A percentile compares a stretch with the other conserved stretches of the same genome.
Conservation (phyloP, 306 rosid genomes). For the Luffa acutangula region DNA sequence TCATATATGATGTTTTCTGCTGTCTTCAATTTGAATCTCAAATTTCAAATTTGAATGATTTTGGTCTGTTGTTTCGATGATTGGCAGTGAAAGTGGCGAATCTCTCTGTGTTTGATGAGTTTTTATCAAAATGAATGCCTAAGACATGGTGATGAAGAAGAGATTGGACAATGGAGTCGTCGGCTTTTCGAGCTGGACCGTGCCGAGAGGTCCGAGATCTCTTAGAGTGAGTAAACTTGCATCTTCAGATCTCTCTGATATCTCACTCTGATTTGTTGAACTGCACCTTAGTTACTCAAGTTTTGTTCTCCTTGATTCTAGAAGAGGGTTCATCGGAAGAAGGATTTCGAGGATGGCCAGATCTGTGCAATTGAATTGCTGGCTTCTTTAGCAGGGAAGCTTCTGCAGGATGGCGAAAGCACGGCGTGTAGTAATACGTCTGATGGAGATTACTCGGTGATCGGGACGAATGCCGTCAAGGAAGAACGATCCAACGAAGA, state of each 20-base stretch:
- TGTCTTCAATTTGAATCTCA: neutral
- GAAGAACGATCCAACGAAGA: constrained; percentile 26
- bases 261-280: constrained; percentile 10
- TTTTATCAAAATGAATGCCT: constrained; percentile 33
- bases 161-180: constrained; percentile 43
- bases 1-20: neutral
- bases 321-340: constrained; percentile 53
- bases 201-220: constrained; percentile 83
- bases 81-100: constrained; percentile 33
- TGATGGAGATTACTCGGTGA: constrained; percentile 37
- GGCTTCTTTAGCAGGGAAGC: constrained; percentile 87
- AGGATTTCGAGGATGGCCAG: constrained; percentile 30
- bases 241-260: constrained; percentile 2
- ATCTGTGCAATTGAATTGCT: constrained; percentile 68
- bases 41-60: constrained; percentile 11
- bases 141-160: constrained; percentile 78
- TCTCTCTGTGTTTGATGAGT: constrained; percentile 36
- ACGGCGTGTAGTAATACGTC: constrained; percentile 75
- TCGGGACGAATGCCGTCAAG: constrained; percentile 29
- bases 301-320: constrained; percentile 32
- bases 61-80: constrained; percentile 4
- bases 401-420: constrained; percentile 77
- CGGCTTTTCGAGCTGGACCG: constrained; percentile 55
- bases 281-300: constrained; percentile 7
- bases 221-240: constrained; percentile 48